Evolutionary conservation across 306 rosid genomes (phyloP).

Genomic region (peach (Prunus persica)): DNA sequence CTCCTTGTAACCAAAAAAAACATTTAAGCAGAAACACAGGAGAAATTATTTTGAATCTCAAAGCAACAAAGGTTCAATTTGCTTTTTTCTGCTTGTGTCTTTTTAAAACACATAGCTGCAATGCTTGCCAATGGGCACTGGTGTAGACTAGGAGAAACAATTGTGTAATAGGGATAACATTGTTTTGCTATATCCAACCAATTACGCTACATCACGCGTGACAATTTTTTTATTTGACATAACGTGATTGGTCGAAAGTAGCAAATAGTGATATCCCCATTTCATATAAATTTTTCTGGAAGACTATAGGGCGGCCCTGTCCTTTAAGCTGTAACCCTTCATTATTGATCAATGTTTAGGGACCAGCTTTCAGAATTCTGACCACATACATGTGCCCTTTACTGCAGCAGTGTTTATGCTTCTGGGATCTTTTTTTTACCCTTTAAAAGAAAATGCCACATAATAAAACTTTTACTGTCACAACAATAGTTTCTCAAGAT

Average conservation of each 20-base stretch:
- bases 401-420: neutral
- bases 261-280: too few relatives aligned
- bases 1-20: too few relatives aligned
- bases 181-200: rapidly evolving
- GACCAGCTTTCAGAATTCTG: conserved; percentile 13
- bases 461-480: neutral
- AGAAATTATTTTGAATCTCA: too few relatives aligned
- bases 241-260: rapidly evolving
- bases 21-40: neutral
- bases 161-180: too few relatives aligned
- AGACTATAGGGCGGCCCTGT: neutral
- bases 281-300: too few relatives aligned
- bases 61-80: too few relatives aligned
- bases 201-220: too few relatives aligned
- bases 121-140: neutral
- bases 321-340: neutral
- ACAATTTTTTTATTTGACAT: too few relatives aligned
- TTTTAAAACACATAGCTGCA: neutral
- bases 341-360: neutral
- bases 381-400: conserved; percentile 4
- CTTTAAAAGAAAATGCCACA: neutral
- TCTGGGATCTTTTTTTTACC: neutral
- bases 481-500: neutral
- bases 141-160: too few relatives aligned
- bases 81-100: neutral